Evolutionary conservation across 2,329 filamentous ascomycete species (phyloP), one percentile per base, ranked within the genome.

Genomic region (Dendrostoma leiphaemia): DNA sequence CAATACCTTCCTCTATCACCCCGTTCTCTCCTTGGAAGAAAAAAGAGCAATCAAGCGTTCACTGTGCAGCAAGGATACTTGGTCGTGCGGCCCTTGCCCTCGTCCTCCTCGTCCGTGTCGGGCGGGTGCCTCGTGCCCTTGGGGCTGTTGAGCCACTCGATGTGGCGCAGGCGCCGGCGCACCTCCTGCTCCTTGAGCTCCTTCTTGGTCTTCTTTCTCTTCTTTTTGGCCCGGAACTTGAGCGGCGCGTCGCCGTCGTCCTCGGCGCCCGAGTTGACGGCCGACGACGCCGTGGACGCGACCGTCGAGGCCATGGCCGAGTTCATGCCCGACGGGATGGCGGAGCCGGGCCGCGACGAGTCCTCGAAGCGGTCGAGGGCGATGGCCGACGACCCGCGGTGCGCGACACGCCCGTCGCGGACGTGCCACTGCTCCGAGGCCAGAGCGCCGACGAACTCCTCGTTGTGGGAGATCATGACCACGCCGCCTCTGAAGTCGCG

Each of bases 401-500:
- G 87, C 2, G 90, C 89, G 58, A 99, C 87, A 47, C 88, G 86
- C 2, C 94, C 94, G 64, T 93, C 90, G 52, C 84, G 86, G 61
- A 99, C 90, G 72, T 95, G 89, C 90, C 94, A 96, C 74, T 97
- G 92, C 77, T 99, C 95, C 4, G 89, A 90, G 74, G 94, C 94
- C 10, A 99, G 85, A 3, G 93, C 93, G 56, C 93, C 92, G 48
- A 99, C 92, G 66, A 99, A 99, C 72, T 99, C 94, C 69, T 97
- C 92, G 82, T 99, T 97, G 77, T 99, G 94, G 59, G 92, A 97
- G 73, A 99, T 99, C 86, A 99, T 96, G 61, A 99, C 92, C 2
- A 99, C 94, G 72, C 94, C 94, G 62, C 94, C 94, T 78, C 91
- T 95, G 84, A 95, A 99, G 69, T 97, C 94, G 63, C 92, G 90